Base-by-base conservation (phyloP, 2,329 filamentous ascomycete species). In the Pochonia chlamydosporia region DNA sequence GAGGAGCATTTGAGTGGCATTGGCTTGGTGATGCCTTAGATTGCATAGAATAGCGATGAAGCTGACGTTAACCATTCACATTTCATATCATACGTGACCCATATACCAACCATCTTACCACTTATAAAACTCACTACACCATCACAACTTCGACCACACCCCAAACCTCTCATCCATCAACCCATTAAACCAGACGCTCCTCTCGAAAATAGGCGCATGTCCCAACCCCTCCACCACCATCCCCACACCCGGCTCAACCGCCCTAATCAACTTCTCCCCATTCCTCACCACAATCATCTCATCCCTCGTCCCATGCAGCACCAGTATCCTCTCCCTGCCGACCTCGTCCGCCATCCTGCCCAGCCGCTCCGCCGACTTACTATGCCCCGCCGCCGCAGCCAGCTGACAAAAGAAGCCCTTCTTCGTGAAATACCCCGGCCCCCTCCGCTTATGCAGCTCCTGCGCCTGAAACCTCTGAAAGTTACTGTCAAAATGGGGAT, bases 401-500 rank as follows among this genome's bases (percentile, higher is more conserved):
- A 88, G 77, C 69, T 96, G 90, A 55, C 87, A 72, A 26, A 93
- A 61, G 63, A 93, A 89, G 1, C 87, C 87, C 26, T 71, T 72
- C 40, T 72, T 74, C 3, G 78, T 79, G 62, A 89, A 92, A 5
- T 71, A 71, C 1, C 72, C 68, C 1, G 74, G 68, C 49, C 86
- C 75, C 14, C 73, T 67, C 16, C 85, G 76, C 70, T 95, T 95
- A 59, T 71, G 73, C 52, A 95, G 65, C 65, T 95, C 89, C 54
- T 85, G 81, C 0, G 90, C 89, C 23, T 86, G 84, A 59, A 90
- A 92, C 5, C 90, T 84, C 68, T 93, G 86, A 49, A 82, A 89
- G 60, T 92, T 93, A 44, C 75, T 88, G 4, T 76, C 76, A 63
- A 93, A 95, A 8, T 64, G 66, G 31, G 71, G 56, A 48, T 81